Conservation (phyloP, 805 yeast species). For the Yarrowia bubula region DNA sequence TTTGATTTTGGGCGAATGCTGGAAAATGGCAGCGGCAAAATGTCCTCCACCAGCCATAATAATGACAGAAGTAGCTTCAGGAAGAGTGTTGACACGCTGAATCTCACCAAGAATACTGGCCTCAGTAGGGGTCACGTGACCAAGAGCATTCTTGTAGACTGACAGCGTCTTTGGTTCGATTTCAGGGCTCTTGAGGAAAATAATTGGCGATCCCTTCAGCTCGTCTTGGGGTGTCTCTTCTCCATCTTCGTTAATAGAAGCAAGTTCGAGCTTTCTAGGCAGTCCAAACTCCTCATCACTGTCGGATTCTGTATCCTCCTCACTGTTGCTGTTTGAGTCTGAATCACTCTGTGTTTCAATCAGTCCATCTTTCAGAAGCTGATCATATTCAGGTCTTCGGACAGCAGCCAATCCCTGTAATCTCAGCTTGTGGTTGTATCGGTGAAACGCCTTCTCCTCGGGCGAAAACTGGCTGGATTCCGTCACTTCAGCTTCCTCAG, state of each 20-base stretch:
- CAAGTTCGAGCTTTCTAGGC: slow-evolving; percentile 6
- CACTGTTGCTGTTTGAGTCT: slow-evolving; percentile 12
- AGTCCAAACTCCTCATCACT: slow-evolving; percentile 21
- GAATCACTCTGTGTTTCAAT: not conserved
- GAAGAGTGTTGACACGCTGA: slow-evolving; percentile 4
- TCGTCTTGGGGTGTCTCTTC: not conserved
- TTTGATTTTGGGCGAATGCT: slow-evolving; percentile 55
- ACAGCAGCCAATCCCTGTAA: slow-evolving; percentile 12
- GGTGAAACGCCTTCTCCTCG: slow-evolving; percentile 14
- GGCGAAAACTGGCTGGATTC: slow-evolving; percentile 1
- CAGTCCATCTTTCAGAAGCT: slow-evolving; percentile 6
- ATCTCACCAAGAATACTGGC: slow-evolving; percentile 2
- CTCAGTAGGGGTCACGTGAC: not conserved
- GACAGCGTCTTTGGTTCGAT: slow-evolving; percentile 2
- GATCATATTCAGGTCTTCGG: slow-evolving; percentile 5
- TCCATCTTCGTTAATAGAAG: slow-evolving; percentile 7
- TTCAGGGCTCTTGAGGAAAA: slow-evolving; percentile 12
- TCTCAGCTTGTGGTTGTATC: slow-evolving; percentile 22
- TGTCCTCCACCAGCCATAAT: slow-evolving; percentile 98
- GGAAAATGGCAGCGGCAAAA: slow-evolving; percentile 90
- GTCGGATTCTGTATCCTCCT: slow-evolving; percentile 7
- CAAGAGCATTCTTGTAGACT: slow-evolving; percentile 11
- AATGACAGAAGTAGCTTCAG: slow-evolving; percentile 54
- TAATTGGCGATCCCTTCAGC: slow-evolving; percentile 14
- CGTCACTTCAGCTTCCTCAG: not conserved